These are phyloP conservation scores for Monilinia laxa DNA, from an alignment of 2,329 filamentous ascomycete genomes.

Conservation along the genomic window DNA sequence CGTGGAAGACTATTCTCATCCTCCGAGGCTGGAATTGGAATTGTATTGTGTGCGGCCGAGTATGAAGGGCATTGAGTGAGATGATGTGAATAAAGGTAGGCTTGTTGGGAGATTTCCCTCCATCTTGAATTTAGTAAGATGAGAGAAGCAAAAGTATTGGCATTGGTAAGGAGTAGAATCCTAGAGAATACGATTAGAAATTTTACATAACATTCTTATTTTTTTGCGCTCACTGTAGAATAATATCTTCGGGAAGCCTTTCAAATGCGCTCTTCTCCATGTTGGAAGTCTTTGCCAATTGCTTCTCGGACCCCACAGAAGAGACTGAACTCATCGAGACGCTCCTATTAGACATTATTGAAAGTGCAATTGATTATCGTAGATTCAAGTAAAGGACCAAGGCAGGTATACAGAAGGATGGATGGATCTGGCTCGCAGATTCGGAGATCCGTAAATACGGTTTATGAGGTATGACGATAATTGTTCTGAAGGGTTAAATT, in stretches of 20 bases:
- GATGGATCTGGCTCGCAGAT: constrained; percentile 8
- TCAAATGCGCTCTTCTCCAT: constrained; percentile 45
- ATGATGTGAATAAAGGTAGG: constrained; percentile 62
- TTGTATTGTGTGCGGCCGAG: constrained; percentile 48
- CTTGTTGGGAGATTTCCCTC: constrained; percentile 61
- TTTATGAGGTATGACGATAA: not conserved
- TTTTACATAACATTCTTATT: constrained; percentile 1
- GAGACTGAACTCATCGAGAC: constrained; percentile 18
- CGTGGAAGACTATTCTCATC: constrained; percentile 54
- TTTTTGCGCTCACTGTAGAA: constrained; percentile 58
- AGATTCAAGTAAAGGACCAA: not conserved
- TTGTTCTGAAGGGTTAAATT: not conserved
- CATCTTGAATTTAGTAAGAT: constrained; percentile 65
- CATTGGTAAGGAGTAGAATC: constrained; percentile 59
- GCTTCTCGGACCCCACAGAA: constrained; percentile 5
- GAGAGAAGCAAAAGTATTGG: constrained; percentile 66
- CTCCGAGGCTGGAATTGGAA: constrained; percentile 35
- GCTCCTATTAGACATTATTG: constrained; percentile 10
- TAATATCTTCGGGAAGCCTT: constrained; percentile 65
- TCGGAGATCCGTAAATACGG: not conserved
- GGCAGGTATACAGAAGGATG: not conserved
- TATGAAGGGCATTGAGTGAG: constrained; percentile 61
- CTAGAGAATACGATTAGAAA: constrained; percentile 43
- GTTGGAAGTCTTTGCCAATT: constrained; percentile 1
- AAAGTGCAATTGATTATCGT: not conserved